Conservation (phyloP, 495 filamentous ascomycete species). For the Thermothielavioides terrestris region DNA sequence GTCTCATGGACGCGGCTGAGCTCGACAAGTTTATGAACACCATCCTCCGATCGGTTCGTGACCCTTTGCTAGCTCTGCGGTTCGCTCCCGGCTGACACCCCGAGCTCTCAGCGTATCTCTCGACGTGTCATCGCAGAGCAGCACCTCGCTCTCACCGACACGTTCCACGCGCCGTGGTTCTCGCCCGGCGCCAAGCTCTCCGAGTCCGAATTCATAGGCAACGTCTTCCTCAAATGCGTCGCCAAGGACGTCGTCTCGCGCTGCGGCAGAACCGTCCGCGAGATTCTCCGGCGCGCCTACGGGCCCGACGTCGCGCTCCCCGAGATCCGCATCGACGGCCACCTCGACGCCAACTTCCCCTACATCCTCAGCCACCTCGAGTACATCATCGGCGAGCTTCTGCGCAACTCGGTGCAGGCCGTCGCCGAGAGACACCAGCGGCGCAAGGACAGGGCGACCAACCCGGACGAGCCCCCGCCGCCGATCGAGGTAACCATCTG, state of each 20-base stretch:
- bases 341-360: slow-evolving; percentile 83
- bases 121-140: slow-evolving; percentile 96
- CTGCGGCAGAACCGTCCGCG: slow-evolving; percentile 63
- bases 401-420: slow-evolving; percentile 91
- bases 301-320: slow-evolving; percentile 61
- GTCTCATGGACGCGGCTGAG: slow-evolving; percentile 64
- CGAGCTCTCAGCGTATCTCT: slow-evolving; percentile 67
- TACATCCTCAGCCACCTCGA: slow-evolving; percentile 94
- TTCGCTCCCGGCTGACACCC: neutral
- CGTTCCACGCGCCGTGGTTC: slow-evolving; percentile 87
- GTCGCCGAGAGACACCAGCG: slow-evolving; percentile 58
- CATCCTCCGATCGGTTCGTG: slow-evolving; percentile 72
- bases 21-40: slow-evolving; percentile 96
- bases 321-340: slow-evolving; percentile 75
- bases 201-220: slow-evolving; percentile 83
- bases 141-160: slow-evolving; percentile 92
- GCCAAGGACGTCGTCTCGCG: slow-evolving; percentile 80
- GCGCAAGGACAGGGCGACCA: slow-evolving; percentile 10
- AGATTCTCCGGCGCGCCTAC: slow-evolving; percentile 62
- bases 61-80: neutral
- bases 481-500: slow-evolving; percentile 92
- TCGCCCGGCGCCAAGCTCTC: slow-evolving; percentile 68
- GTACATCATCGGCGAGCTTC: slow-evolving; percentile 92
- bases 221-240: slow-evolving; percentile 91
- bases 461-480: slow-evolving; percentile 44